Percentiles rank a stretch among this genome's conserved stretches.
These are phyloP conservation scores for Apiotrichum sp. DNA, from an alignment of 1,284 basidiomycete species.

Conservation along the genomic window DNA sequence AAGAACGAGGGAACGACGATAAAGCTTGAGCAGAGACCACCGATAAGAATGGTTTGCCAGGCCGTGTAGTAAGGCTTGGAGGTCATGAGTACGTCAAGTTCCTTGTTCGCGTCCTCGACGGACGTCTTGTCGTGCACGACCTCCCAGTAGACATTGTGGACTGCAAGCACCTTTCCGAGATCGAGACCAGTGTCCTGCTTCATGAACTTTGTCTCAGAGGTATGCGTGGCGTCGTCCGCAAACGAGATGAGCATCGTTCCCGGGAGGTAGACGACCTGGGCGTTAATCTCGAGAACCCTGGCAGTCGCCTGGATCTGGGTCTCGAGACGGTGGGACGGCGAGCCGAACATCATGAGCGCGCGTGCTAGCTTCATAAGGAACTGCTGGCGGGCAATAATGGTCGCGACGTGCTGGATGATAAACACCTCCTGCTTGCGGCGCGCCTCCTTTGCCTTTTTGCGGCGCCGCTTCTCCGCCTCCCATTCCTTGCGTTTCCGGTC, in stretches of 20 bases:
- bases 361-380: constrained; percentile 84
- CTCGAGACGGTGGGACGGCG: constrained; percentile 80
- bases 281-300: constrained; percentile 72
- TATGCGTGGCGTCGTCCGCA: constrained; percentile 77
- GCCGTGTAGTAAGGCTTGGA: constrained; percentile 57
- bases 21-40: constrained; percentile 71
- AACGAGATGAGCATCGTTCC: constrained; percentile 76
- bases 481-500: constrained; percentile 50
- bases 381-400: constrained; percentile 77
- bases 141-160: constrained; percentile 75
- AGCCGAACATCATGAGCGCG: constrained; percentile 92
- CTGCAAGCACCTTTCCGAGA: constrained; percentile 68
- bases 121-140: constrained; percentile 81
- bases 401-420: constrained; percentile 83
- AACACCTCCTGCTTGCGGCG: constrained; percentile 71
- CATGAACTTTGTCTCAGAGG: constrained; percentile 78
- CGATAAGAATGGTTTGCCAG: constrained; percentile 65
- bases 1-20: constrained; percentile 55
- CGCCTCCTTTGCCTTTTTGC: constrained; percentile 53
- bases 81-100: constrained; percentile 71
- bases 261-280: constrained; percentile 80
- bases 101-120: constrained; percentile 67
- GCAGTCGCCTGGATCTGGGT: constrained; percentile 82
- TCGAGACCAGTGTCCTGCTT: constrained; percentile 68
- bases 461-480: constrained; percentile 51